Base-by-base conservation (phyloP, 2,329 filamentous ascomycete genomes). In the Ophidiomyces ophidiicola region DNA sequence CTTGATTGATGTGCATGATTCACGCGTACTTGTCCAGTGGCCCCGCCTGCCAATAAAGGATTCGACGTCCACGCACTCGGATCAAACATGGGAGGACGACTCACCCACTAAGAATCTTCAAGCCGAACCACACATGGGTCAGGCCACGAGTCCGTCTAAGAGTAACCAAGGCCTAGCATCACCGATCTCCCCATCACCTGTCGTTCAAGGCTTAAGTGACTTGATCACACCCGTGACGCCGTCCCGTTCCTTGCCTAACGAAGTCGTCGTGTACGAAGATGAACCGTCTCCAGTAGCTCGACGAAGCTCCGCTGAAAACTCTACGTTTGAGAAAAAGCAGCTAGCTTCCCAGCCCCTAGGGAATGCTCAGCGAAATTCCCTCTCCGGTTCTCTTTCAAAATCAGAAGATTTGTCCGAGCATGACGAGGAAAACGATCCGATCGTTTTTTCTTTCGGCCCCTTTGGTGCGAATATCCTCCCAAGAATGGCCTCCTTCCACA, bases 1-100 rank as follows among this genome's bases (percentile, higher is more conserved):
- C 58, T 92, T 98, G 77, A 67, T 98, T 47, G 87, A 96, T 58
- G 86, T 96, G 29, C 85, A 94, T 53, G 87, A 93, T 56, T 80
- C 86, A 39, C 82, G 90, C 46, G 85, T 96, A 31, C 71, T 94
- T 59, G 68, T 98, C 46, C 76, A 80, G 55, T 96, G 90, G 88
- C 90, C 90, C n/a, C 61, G 61, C 52, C 53, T 55, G 53, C 52
- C 74, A 63, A 60, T 69, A 56, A 63, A 72, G 64, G 59, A 67
- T 55, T 59, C 71, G 61, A 49, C 61, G 55, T 42, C 53, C 62
- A 53, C 66, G 45, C 63, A 74, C 45, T 78, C 76, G 6, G 78
- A 83, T 48, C 78, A 75, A n/a, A 75, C 71, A 7, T 86, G 81
- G 71, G 83, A 87, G 46, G 67, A 70, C 59, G 63, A 44, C 46